These are phyloP conservation scores for Blakeslea trispora DNA, from an alignment of 371 early-diverging fungal genomes.

Conservation along the genomic window DNA sequence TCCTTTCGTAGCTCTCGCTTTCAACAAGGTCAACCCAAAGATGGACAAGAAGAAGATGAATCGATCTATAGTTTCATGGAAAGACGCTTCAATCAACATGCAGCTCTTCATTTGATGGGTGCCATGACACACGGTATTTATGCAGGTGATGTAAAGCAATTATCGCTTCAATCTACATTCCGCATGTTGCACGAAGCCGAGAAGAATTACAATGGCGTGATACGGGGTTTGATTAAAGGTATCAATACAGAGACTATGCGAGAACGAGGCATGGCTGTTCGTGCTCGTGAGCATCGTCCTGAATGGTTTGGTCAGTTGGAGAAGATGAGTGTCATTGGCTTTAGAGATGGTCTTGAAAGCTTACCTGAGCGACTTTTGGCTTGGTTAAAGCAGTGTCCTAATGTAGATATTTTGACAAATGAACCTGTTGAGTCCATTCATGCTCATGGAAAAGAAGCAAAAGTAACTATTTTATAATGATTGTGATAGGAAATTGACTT, in stretches of 20 bases:
- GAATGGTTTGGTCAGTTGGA: conserved; percentile 64
- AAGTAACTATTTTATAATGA: too few relatives aligned
- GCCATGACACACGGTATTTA: conserved; percentile 93
- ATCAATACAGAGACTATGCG: conserved; percentile 31
- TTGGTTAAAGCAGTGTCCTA: conserved; percentile 47
- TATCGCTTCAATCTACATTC: conserved; percentile 78
- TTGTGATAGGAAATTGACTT: too few relatives aligned
- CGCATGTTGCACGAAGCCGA: conserved; percentile 69
- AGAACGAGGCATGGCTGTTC: conserved; percentile 45
- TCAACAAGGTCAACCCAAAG: conserved; percentile 36
- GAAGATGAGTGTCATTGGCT: conserved; percentile 75
- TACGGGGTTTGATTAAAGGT: conserved; percentile 39
- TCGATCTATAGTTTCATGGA: conserved; percentile 66
- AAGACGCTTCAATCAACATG: conserved; percentile 70
- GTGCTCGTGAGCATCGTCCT: conserved; percentile 42
- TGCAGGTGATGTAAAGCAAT: conserved; percentile 79
- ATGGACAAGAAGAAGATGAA: conserved; percentile 44
- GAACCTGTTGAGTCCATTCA: conserved; percentile 42
- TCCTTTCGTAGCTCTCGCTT: conserved; percentile 81
- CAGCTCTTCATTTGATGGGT: conserved; percentile 62
- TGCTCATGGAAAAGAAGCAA: conserved; percentile 34
- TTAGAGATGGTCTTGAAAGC: conserved; percentile 78
- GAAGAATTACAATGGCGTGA: conserved; percentile 66
- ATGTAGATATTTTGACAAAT: conserved; percentile 56
- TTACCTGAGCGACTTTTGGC: conserved; percentile 59